Conservation (phyloP, 768 basidiomycete species). For the Suillus subalutaceus region DNA sequence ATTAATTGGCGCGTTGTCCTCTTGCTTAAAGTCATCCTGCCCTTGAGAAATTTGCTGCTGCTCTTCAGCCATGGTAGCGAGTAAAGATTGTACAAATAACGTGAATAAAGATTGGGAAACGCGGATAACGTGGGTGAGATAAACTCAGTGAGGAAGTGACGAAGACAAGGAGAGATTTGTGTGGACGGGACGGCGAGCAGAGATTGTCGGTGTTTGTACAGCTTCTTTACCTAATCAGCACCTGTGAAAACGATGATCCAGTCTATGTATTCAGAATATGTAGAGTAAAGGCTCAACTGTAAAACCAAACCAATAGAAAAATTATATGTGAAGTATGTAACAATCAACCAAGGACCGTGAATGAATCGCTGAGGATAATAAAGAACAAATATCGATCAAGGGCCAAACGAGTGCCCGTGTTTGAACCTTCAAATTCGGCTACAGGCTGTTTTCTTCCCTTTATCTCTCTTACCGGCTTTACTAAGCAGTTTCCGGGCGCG, state of each 20-base stretch:
- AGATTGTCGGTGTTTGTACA: conserved; percentile 15
- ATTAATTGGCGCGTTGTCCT: conserved; percentile 69
- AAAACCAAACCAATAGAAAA: not conserved
- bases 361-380: not conserved
- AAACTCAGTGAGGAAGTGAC: not conserved
- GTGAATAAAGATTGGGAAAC: conserved; percentile 5
- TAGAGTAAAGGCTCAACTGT: not conserved
- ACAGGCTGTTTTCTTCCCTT: conserved; percentile 21
- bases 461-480: conserved; percentile 45
- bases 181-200: not conserved
- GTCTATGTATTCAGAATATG: not conserved
- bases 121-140: conserved; percentile 4
- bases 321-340: conserved; percentile 6
- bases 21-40: conserved; percentile 53
- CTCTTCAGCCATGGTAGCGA: conserved; percentile 55
- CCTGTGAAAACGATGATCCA: not conserved
- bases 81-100: conserved; percentile 3
- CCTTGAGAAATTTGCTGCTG: conserved; percentile 38
- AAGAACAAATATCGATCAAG: not conserved
- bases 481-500: conserved; percentile 57
- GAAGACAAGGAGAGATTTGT: conserved; percentile 6
- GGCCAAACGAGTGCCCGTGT: not conserved
- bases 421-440: not conserved
- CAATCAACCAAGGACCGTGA: not conserved
- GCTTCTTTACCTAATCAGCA: conserved; percentile 10